Conservation (phyloP, 345 rosid species). For the Citrus australasica region DNA sequence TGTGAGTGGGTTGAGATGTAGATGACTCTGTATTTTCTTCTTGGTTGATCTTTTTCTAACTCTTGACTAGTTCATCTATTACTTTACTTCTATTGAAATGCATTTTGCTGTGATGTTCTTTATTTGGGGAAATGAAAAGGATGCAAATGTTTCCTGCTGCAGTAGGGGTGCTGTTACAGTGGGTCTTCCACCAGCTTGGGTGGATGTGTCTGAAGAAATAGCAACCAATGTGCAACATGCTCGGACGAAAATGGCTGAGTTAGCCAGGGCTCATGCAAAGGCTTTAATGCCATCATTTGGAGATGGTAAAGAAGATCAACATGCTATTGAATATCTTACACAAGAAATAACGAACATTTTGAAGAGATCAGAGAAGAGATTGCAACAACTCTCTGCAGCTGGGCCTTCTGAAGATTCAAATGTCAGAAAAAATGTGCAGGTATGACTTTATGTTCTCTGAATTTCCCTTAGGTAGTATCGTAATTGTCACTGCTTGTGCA, state of each 20-base stretch:
- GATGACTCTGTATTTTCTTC: constrained; percentile 1
- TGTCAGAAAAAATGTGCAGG: constrained; percentile 96
- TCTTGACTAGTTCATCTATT: not conserved
- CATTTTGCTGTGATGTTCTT: not conserved
- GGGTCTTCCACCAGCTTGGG: constrained; percentile 96
- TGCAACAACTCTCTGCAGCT: constrained; percentile 63
- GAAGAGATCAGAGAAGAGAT: constrained; percentile 78
- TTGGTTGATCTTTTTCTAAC: constrained; percentile 1
- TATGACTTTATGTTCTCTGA: constrained; percentile 14
- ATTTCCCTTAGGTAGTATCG: not conserved
- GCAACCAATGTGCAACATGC: constrained; percentile 76
- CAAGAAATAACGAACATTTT: constrained; percentile 75
- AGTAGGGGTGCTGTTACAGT: constrained; percentile 73
- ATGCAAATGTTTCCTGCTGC: constrained; percentile 29
- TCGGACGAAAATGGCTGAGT: constrained; percentile 63
- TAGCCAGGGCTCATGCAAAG: constrained; percentile 90
- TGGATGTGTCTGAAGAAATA: constrained; percentile 92
- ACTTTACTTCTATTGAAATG: not conserved
- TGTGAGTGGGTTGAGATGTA: not conserved
- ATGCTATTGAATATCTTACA: constrained; percentile 74
- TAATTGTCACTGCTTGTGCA: not conserved
- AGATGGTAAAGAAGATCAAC: constrained; percentile 94
- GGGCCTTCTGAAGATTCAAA: constrained; percentile 93
- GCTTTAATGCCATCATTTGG: constrained; percentile 99
- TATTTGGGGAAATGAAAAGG: constrained; percentile 1